A percentile compares a stretch with the other conserved stretches of the same genome.
These are phyloP conservation scores for Kwoniella europaea DNA, from an alignment of 768 basidiomycete genomes.

Conservation along the genomic window DNA sequence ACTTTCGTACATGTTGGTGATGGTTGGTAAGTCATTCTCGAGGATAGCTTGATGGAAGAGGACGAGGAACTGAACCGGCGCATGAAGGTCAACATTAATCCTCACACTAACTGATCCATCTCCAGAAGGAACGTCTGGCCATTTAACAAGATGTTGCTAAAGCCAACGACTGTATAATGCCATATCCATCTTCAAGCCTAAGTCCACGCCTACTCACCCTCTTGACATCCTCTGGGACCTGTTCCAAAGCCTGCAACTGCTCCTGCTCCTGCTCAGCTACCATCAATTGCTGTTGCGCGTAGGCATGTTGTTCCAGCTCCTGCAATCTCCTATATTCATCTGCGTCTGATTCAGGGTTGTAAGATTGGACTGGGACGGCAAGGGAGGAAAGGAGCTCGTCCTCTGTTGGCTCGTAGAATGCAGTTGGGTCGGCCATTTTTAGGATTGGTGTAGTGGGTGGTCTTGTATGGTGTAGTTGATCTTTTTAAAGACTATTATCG, in stretches of 20 bases:
- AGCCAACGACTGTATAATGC: no score
- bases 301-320: conserved; percentile 46
- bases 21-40: conserved; percentile 86
- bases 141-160: no score
- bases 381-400: conserved; percentile 53
- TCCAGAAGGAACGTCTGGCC: no score
- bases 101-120: no score
- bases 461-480: not conserved
- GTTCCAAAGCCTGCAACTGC: conserved; percentile 68
- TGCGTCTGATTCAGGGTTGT: conserved; percentile 28
- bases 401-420: conserved; percentile 54
- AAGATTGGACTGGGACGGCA: conserved; percentile 30
- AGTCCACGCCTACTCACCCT: conserved; percentile 63
- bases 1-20: conserved; percentile 91
- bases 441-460: not conserved
- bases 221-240: conserved; percentile 88
- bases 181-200: not conserved
- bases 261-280: conserved; percentile 37
- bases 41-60: conserved; percentile 92
- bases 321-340: conserved; percentile 48
- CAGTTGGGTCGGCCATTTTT: conserved; percentile 53
- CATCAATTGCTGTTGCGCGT: conserved; percentile 36
- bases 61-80: conserved; percentile 74
- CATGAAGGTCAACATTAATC: not conserved
- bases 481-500: not conserved